These are phyloP conservation scores for Scutellaria galericulata DNA, from an alignment of 257 asterid genomes.

Conservation along the genomic window DNA sequence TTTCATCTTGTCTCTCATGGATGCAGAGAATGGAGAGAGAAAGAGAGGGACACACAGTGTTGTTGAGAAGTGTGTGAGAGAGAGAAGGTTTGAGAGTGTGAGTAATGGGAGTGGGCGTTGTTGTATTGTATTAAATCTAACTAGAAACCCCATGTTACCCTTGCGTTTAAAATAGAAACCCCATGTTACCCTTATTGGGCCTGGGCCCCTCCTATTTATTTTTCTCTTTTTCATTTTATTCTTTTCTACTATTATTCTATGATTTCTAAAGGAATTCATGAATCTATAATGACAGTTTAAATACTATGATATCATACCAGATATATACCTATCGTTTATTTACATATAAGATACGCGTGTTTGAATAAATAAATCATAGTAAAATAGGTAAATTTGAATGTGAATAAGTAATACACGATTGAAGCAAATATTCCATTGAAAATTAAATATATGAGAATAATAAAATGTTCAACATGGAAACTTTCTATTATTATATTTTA, in stretches of 20 bases:
- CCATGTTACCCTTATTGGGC: constrained; percentile 43
- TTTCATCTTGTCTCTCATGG: constrained; percentile 10
- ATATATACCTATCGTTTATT: too few relatives aligned
- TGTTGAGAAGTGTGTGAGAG: constrained; percentile 25
- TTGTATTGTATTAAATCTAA: constrained; percentile 23
- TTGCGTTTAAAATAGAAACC: neutral
- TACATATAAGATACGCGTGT: too few relatives aligned
- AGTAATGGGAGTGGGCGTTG: constrained; percentile 24
- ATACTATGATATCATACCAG: too few relatives aligned
- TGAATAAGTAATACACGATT: too few relatives aligned
- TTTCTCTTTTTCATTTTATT: neutral
- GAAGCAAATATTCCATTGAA: too few relatives aligned
- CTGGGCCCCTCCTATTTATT: constrained; percentile 5
- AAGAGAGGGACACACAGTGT: neutral
- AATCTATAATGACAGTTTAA: too few relatives aligned
- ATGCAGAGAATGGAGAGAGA: constrained; percentile 21
- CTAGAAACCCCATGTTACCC: constrained; percentile 33
- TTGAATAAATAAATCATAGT: too few relatives aligned
- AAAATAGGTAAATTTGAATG: too few relatives aligned
- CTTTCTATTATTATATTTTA: too few relatives aligned
- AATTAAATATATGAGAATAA: too few relatives aligned
- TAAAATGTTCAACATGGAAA: too few relatives aligned
- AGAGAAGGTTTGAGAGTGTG: neutral
- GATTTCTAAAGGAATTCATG: too few relatives aligned
- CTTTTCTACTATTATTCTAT: neutral